Evolutionary conservation across 177 flowering plant species (phyloP), one percentile per base, ranked within the genome.

Genomic region (Vitis hybrid): DNA sequence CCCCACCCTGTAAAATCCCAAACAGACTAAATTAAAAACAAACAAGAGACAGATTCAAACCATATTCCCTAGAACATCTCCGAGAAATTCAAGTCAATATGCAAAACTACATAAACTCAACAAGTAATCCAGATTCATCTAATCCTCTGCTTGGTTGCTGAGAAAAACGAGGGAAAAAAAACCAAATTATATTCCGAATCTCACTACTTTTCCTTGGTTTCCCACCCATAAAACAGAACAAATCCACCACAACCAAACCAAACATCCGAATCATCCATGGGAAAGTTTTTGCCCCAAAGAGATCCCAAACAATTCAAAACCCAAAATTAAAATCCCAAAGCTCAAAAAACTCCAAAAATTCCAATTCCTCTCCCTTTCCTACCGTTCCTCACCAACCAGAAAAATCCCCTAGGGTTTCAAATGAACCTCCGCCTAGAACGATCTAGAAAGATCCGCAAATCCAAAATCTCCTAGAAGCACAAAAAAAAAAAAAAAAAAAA

Each of bases 1-100:
- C 56, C 98, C 98, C 20, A 94, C 97, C 89, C 98, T 94, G 92
- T 60, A 78, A 73, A 77, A 60, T 51, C 65, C 70, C 61, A 72
- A 16, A 69, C 64, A 75, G 12, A 18, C 22, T n/a, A 70, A 61
- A 22, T 9, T 2, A 59, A 14, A 39, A 48, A 61, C 22, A 62
- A 48, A 12, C 51, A 56, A 53, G 20, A 53, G 5, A 61, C 11
- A 49, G 22, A 57, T 2, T 50, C 10, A 5, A 18, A 68, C 15
- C 58, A 48, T 18, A 39, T 39, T 39, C 45, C 45, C 8, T 5
- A 39, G 6, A 39, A 39, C 45, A 5, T 39, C 45, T 39, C 45
- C 45, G 45, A 39, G 45, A 18, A 61, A 31, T 29, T 29, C 6
- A n/a, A 22, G 9, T 7, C 61, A 62, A 19, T 3, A 2, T 13